These are phyloP conservation scores for Acer negundo DNA, from an alignment of 345 rosid genomes.

Conservation along the genomic window DNA sequence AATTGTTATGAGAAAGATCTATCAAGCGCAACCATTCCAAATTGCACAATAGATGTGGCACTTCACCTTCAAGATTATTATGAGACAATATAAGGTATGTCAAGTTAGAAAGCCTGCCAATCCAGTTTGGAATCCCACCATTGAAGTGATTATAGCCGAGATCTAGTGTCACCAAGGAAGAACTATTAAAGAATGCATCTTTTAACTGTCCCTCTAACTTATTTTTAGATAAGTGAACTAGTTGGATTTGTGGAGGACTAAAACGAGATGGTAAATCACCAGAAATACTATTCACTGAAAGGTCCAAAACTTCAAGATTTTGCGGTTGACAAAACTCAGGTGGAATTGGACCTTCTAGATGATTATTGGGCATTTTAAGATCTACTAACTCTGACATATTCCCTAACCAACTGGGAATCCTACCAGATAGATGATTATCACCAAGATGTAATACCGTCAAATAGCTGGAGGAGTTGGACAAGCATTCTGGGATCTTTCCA, in stretches of 20 bases:
- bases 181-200: not conserved
- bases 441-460: not conserved
- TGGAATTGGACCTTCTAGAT: not conserved
- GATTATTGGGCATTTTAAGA: not conserved
- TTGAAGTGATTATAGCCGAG: not conserved
- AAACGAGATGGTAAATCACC: not conserved
- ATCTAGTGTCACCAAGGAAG: not conserved
- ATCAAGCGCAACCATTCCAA: no score
- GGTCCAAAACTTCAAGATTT: no score
- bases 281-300: slow-evolving; percentile 1
- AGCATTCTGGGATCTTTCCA: not conserved
- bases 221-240: not conserved
- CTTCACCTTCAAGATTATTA: slow-evolving; percentile 21
- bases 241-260: not conserved
- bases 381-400: not conserved
- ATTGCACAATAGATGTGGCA: slow-evolving; percentile 21
- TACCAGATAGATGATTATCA: not conserved
- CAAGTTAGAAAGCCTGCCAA: not conserved
- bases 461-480: not conserved
- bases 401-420: not conserved
- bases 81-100: not conserved
- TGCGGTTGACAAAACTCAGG: no score
- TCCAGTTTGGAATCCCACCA: slow-evolving; percentile 4
- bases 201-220: not conserved
- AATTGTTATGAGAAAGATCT: no score